Percentiles rank a stretch among this genome's conserved stretches.
phyloP scores from a whole-genome alignment of 768 basidiomycete genomes.

The Rhodotorula toruloides region DNA sequence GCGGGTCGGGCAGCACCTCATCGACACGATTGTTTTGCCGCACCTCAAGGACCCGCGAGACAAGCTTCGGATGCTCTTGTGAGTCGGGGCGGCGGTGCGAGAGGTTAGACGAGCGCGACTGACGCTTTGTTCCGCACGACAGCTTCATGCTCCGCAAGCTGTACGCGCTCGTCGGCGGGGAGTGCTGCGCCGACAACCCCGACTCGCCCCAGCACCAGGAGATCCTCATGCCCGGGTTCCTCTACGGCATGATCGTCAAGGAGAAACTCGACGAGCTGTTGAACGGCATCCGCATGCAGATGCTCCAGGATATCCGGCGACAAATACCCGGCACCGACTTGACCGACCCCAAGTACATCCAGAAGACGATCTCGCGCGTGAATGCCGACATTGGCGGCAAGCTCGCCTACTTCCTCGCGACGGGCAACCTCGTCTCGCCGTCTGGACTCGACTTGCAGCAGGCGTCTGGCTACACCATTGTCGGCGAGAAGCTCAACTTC shows the following conservation, averaged over 20 bases:
- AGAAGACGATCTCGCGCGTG: constrained; percentile 64
- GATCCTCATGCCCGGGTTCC: constrained; percentile 80
- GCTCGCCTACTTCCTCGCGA: constrained; percentile 90
- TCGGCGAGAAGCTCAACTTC: constrained; percentile 98
- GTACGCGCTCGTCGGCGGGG: constrained; percentile 80
- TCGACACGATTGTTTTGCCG: constrained; percentile 80
- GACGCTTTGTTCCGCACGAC: too few relatives aligned
- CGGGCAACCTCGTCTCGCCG: constrained; percentile 89
- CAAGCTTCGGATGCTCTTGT: constrained; percentile 93
- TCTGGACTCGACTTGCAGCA: constrained; percentile 95
- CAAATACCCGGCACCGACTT: constrained; percentile 76
- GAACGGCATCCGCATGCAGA: constrained; percentile 57
- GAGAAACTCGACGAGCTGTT: constrained; percentile 89
- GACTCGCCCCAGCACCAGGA: constrained; percentile 99
- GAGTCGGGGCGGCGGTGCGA: constrained; percentile 1
- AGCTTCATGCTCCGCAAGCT: constrained; percentile 98
- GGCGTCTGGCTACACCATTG: constrained; percentile 95
- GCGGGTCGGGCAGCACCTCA: constrained; percentile 71
- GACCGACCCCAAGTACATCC: constrained; percentile 76
- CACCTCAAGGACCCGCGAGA: constrained; percentile 81
- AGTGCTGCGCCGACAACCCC: constrained; percentile 89
- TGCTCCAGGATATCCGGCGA: constrained; percentile 68
- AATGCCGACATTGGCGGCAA: constrained; percentile 89
- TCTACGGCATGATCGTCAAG: constrained; percentile 97
- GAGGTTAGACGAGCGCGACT: too few relatives aligned